phyloP scores from a whole-genome alignment of 2,329 filamentous ascomycete species.

The Aspergillus felis region DNA sequence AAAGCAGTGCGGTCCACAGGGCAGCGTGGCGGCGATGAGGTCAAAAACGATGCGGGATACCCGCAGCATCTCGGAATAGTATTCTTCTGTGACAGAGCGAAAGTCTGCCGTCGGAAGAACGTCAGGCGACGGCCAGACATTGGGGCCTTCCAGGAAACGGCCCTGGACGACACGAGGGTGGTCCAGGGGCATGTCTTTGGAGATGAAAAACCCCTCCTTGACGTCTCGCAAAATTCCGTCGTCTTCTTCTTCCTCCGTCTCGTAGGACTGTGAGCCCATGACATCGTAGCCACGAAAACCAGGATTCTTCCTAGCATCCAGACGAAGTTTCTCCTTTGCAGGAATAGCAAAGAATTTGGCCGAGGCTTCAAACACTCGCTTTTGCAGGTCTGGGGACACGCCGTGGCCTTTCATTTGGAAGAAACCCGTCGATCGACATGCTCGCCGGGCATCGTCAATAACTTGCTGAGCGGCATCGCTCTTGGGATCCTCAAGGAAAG shows the following conservation, averaged over 20 bases:
- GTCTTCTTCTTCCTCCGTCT: constrained; percentile 18
- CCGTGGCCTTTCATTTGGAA: constrained; percentile 51
- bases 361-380: constrained; percentile 39
- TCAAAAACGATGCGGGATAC: constrained; percentile 16
- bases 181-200: constrained; percentile 14
- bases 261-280: constrained; percentile 20
- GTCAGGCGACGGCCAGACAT: constrained; percentile 5
- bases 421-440: constrained; percentile 48
- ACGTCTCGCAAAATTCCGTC: constrained; percentile 1
- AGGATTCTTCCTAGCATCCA: not conserved
- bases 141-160: constrained; percentile 15
- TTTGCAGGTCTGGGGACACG: constrained; percentile 39
- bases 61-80: constrained; percentile 11
- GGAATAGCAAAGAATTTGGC: constrained; percentile 47
- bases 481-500: constrained; percentile 12
- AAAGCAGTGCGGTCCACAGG: constrained; percentile 11
- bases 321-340: constrained; percentile 11
- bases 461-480: constrained; percentile 13
- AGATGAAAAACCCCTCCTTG: constrained; percentile 27
- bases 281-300: constrained; percentile 22
- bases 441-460: constrained; percentile 12
- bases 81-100: constrained; percentile 2
- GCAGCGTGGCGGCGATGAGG: constrained; percentile 5
- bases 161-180: constrained; percentile 11
- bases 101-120: not conserved